Base-by-base conservation (phyloP, 2,329 filamentous ascomycete genomes). In the Arachnomyces sp. region DNA sequence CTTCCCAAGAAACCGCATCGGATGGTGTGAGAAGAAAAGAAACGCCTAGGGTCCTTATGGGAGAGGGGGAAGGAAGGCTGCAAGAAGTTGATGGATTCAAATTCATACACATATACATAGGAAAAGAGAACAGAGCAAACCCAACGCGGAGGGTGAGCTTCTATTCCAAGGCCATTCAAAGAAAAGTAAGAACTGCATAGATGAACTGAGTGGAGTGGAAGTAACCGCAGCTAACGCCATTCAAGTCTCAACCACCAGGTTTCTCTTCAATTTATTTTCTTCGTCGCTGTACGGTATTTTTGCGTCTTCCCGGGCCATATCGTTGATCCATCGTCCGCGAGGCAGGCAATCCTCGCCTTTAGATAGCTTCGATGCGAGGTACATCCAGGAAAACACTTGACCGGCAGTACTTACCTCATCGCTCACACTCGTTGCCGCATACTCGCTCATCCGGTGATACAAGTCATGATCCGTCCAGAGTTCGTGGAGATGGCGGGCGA, bases 341-440 rank as follows among this genome's bases (percentile, higher is more conserved):
- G 81, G 81, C 43, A 69, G 64, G 15, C 85, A 49, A 39, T 64
- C 59, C 50, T 76, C 67, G 2, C 74, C 74, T 49, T 79, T 74
- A 15, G 72, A 66, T 59, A 83, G 71, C 56, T 76, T 78, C 49
- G 78, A 74, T 0, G 81, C 82, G n/a, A 92, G 68, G 57, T 85
- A 90, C 57, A 85, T 74, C 84, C 84, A 92, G 15, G 68, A 71
- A 9, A 90, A 65, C 1, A 81, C 79, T 57, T 89, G 89, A 0
- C 85, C 85, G 1, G 88, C 82, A 0, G 85, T 92, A 45, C 81
- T 77, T 1, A 90, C 83, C 57, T 92, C 85, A 54, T 92, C 85
- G 44, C 80, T 86, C 11, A 92, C 82, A 44, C 82, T 77, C 0
- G 60, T 67, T 29, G 64, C 65, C 0, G 84, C 84, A 47, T 74